Conservation (phyloP, 768 basidiomycete genomes). For the Naematelia encephala region DNA sequence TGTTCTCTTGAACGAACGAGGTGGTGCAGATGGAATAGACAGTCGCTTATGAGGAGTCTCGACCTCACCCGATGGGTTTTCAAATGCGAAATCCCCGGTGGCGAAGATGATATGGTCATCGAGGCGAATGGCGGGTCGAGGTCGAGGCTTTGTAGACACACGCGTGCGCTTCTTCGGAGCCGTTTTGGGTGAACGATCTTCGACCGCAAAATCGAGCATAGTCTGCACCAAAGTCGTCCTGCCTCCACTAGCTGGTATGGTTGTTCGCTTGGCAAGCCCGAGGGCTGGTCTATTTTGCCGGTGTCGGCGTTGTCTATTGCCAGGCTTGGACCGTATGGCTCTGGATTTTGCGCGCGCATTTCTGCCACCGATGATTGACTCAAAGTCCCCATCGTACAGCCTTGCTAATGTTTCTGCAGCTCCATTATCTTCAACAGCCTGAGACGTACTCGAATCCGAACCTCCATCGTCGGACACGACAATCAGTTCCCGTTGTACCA, state of each 20-base stretch:
- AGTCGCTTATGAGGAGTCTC: not conserved
- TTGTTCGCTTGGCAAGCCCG: constrained; percentile 1
- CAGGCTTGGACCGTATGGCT: not conserved
- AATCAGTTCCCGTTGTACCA: constrained; percentile 5
- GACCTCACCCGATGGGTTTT: not conserved
- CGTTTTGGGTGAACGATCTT: constrained; percentile 1
- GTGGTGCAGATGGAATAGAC: not conserved
- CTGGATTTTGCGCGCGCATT: not conserved
- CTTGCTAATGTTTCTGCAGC: constrained; percentile 28
- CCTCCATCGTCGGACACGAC: constrained; percentile 20
- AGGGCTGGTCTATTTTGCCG: constrained; percentile 4
- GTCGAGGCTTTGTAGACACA: not conserved
- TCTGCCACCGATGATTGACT: constrained; percentile 22
- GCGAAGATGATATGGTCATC: constrained; percentile 46
- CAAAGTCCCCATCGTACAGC: constrained; percentile 40
- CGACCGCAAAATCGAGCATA: constrained; percentile 27
- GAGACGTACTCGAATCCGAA: constrained; percentile 14
- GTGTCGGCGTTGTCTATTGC: not conserved
- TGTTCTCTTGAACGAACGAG: constrained; percentile 11
- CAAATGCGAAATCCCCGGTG: constrained; percentile 36
- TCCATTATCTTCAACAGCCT: constrained; percentile 37
- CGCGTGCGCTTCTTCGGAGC: not conserved
- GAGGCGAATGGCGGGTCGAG: constrained; percentile 33
- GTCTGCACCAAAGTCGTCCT: constrained; percentile 17
- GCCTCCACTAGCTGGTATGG: not conserved